A percentile compares a stretch with the other conserved stretches of the same genome.
Evolutionary conservation across 164 flowering plant species (phyloP).

Genomic region (Magnolia officinalis): DNA sequence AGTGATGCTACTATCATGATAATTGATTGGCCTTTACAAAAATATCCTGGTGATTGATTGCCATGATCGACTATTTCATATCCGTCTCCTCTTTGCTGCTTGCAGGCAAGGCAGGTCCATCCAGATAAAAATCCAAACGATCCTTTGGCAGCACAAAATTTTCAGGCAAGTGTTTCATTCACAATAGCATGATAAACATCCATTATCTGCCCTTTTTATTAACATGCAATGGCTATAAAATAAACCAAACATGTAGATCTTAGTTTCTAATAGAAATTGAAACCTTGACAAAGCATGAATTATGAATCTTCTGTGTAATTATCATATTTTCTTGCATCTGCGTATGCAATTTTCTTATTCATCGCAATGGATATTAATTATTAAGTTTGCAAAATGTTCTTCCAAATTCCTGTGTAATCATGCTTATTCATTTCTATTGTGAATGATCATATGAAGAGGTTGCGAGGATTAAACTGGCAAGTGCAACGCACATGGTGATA

Average conservation of each 20-base stretch:
- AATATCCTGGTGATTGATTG: neutral
- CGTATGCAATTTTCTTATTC: neutral
- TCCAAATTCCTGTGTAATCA: neutral
- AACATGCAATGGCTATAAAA: neutral
- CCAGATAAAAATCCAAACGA: conserved; percentile 47
- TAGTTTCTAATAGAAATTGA: neutral
- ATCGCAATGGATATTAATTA: neutral
- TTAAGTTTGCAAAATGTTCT: neutral
- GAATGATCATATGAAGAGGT: neutral
- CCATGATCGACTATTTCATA: neutral
- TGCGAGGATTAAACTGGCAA: neutral
- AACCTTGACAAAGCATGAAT: neutral
- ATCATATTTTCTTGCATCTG: neutral
- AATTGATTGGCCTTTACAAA: too few relatives aligned
- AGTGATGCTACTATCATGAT: too few relatives aligned
- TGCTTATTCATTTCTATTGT: neutral
- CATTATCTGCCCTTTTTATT: neutral
- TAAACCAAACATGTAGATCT: neutral
- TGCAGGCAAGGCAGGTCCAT: conserved; percentile 43
- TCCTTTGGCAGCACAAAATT: conserved; percentile 38
- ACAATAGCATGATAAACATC: neutral
- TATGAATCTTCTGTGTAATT: neutral
- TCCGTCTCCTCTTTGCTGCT: neutral
- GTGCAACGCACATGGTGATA: too few relatives aligned
- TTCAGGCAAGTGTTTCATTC: conserved; percentile 27